These are phyloP conservation scores for Cyclotella atomus DNA, from an alignment of 108 stramenopile genomes.

Conservation along the genomic window DNA sequence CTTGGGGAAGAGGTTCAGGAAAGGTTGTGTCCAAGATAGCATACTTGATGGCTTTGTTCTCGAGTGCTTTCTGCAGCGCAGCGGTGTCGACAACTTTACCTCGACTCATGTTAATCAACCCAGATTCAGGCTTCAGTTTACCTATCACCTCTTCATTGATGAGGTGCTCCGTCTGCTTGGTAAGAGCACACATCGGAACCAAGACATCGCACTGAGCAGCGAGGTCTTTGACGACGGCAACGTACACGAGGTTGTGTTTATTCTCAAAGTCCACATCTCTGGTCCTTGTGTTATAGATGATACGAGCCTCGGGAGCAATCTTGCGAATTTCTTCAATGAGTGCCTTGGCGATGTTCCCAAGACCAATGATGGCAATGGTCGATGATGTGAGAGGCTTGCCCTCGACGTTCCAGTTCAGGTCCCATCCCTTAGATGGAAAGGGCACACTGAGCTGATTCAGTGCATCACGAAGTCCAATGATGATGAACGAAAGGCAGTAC, in stretches of 20 bases:
- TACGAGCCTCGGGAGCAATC: conserved; percentile 43
- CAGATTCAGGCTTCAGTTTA: conserved; percentile 21
- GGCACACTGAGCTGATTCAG: conserved; percentile 62
- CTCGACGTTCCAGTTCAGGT: conserved; percentile 65
- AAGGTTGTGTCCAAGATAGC: conserved; percentile 68
- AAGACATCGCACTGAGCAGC: conserved; percentile 53
- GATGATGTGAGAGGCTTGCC: conserved; percentile 49
- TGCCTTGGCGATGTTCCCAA: conserved; percentile 60
- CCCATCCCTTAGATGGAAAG: conserved; percentile 60
- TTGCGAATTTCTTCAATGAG: conserved; percentile 48
- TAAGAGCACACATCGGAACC: conserved; percentile 57
- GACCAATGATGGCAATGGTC: conserved; percentile 60
- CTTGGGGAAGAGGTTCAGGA: conserved; percentile 63
- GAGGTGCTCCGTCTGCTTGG: conserved; percentile 41
- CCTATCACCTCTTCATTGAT: conserved; percentile 44
- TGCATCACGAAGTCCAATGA: conserved; percentile 62
- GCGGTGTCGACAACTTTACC: conserved; percentile 65
- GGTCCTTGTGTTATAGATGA: conserved; percentile 56
- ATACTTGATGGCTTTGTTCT: conserved; percentile 46
- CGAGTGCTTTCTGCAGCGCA: conserved; percentile 49
- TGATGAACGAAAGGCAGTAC: conserved; percentile 54
- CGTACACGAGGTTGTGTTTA: conserved; percentile 29
- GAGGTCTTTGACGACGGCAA: conserved; percentile 10
- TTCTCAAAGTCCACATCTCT: conserved; percentile 36
- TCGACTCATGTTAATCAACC: conserved; percentile 68